Evolutionary conservation across 1,139 yeast species (phyloP).

Genomic region (Keqinozyma sinolaborantium): DNA sequence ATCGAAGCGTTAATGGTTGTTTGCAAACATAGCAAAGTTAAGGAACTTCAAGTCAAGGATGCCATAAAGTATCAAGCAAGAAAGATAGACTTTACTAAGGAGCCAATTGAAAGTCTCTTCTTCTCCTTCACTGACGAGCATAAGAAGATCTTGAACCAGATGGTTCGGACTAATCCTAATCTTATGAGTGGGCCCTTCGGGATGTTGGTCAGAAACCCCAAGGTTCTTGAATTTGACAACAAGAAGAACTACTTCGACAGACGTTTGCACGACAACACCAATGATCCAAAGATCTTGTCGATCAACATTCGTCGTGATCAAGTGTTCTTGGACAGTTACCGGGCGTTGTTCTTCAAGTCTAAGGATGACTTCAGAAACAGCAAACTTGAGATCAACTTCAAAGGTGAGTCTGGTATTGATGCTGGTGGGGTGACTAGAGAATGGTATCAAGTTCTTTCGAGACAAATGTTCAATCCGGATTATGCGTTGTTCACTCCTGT

Average conservation of each 20-base stretch:
- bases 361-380: slow-evolving; percentile 73
- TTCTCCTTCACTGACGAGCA: slow-evolving; percentile 89
- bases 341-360: slow-evolving; percentile 77
- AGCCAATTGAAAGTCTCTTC: slow-evolving; percentile 77
- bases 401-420: slow-evolving; percentile 95
- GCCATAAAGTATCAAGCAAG: slow-evolving; percentile 56
- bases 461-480: slow-evolving; percentile 96
- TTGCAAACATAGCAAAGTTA: slow-evolving; percentile 80
- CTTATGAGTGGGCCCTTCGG: slow-evolving; percentile 97
- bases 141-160: slow-evolving; percentile 81
- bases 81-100: slow-evolving; percentile 64
- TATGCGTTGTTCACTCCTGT: slow-evolving; percentile 92
- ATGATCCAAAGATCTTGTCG: slow-evolving; percentile 48
- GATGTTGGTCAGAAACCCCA: slow-evolving; percentile 83
- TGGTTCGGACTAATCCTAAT: slow-evolving; percentile 89
- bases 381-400: slow-evolving; percentile 74
- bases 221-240: slow-evolving; percentile 91
- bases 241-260: slow-evolving; percentile 84
- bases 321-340: slow-evolving; percentile 87
- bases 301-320: slow-evolving; percentile 82
- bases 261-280: slow-evolving; percentile 50
- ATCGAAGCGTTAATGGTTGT: slow-evolving; percentile 95
- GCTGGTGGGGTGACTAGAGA: slow-evolving; percentile 98
- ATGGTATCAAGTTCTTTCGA: slow-evolving; percentile 92
- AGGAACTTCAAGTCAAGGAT: slow-evolving; percentile 60